A percentile compares a stretch with the other conserved stretches of the same genome.
These are phyloP conservation scores for Soucietia sequanensis DNA, from an alignment of 805 yeast species.

Conservation along the genomic window DNA sequence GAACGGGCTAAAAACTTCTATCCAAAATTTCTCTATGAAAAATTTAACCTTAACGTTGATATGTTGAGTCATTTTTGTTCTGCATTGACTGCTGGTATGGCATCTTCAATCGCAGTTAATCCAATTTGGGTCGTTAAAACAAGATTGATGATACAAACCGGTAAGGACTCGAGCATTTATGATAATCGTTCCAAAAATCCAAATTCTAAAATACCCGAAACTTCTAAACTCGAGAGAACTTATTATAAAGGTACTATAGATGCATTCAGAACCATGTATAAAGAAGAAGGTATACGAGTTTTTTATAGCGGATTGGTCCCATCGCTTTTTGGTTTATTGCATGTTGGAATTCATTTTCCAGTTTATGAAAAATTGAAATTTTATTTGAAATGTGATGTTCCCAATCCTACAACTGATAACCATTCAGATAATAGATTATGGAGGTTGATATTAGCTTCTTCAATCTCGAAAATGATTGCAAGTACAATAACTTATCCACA, in stretches of 20 bases:
- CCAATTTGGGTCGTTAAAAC: conserved; percentile 99
- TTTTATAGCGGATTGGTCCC: conserved; percentile 91
- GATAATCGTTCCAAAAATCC: conserved; percentile 6
- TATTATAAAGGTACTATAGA: conserved; percentile 77
- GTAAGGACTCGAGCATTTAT: conserved; percentile 40
- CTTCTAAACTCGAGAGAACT: conserved; percentile 13
- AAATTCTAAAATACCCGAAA: conserved; percentile 7
- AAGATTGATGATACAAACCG: conserved; percentile 83
- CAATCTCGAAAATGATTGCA: conserved; percentile 84
- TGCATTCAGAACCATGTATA: conserved; percentile 78
- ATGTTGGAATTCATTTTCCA: conserved; percentile 96
- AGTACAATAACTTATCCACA: conserved; percentile 91
- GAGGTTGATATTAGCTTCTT: conserved; percentile 56
- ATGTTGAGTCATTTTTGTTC: conserved; percentile 45
- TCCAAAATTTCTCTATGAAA: conserved; percentile 37
- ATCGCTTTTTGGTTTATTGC: conserved; percentile 83
- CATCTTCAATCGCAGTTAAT: conserved; percentile 80
- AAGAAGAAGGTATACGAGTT: conserved; percentile 73
- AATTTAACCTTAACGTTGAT: conserved; percentile 22
- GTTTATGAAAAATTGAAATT: conserved; percentile 79
- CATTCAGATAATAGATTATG: conserved; percentile 15
- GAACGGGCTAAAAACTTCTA: conserved; percentile 67
- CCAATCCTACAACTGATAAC: conserved; percentile 3
- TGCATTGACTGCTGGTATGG: conserved; percentile 87
- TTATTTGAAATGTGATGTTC: conserved; percentile 33